phyloP scores from a whole-genome alignment of 768 basidiomycete genomes.

The Collybia sp. region DNA sequence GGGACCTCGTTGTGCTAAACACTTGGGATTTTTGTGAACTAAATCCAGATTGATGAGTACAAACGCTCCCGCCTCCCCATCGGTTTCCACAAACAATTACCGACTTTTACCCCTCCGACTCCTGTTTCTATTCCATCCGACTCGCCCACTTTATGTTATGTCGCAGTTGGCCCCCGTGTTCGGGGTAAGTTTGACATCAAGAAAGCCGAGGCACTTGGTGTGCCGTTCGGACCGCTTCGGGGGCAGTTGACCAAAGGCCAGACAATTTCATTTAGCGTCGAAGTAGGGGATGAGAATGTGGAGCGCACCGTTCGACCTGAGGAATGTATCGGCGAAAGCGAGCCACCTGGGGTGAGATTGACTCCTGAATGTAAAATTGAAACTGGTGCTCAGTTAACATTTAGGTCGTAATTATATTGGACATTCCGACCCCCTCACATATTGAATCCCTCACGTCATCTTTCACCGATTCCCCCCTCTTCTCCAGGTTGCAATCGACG shows the following conservation, averaged over 20 bases:
- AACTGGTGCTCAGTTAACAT: background rate
- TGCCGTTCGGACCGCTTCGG: slow-evolving; percentile 58
- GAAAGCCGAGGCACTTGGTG: slow-evolving; percentile 58
- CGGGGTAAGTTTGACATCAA: slow-evolving; percentile 70
- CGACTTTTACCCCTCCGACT: slow-evolving; percentile 21
- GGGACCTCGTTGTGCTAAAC: background rate
- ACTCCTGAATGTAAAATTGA: background rate
- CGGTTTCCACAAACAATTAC: slow-evolving; percentile 34
- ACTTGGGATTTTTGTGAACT: slow-evolving; percentile 2
- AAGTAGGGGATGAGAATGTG: slow-evolving; percentile 34
- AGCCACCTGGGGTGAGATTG: slow-evolving; percentile 37
- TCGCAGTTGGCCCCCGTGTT: slow-evolving; percentile 46
- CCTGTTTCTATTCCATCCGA: slow-evolving; percentile 11
- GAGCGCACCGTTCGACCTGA: slow-evolving; percentile 53
- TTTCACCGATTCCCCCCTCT: slow-evolving; percentile 43
- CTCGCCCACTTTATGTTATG: slow-evolving; percentile 39
- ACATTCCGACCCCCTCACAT: slow-evolving; percentile 60
- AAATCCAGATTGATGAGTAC: slow-evolving; percentile 21
- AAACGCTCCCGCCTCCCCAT: slow-evolving; percentile 21
- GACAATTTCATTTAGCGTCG: slow-evolving; percentile 49
- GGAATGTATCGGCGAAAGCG: slow-evolving; percentile 52
- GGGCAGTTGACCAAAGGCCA: slow-evolving; percentile 61
- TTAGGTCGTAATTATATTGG: slow-evolving; percentile 64
- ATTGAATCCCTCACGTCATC: slow-evolving; percentile 46
- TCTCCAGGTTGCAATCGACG: slow-evolving; percentile 42